Percentiles rank a stretch among this genome's conserved stretches.
These are phyloP conservation scores for Bolboschoenus planiculmis DNA, from an alignment of 176 grass and related monocot genomes.

Conservation along the genomic window DNA sequence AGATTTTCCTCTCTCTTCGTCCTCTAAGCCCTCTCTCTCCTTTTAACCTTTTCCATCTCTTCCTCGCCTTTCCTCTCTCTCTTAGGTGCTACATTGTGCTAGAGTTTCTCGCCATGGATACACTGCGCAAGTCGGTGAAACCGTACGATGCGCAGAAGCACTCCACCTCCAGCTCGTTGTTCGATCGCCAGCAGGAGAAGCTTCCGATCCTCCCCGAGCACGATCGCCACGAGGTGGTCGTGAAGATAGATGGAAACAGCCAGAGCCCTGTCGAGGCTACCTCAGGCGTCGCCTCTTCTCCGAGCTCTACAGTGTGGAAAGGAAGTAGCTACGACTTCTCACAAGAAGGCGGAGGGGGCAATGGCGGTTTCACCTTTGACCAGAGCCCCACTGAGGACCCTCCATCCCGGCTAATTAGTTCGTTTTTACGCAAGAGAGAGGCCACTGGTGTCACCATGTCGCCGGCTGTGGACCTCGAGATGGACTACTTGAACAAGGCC, in stretches of 20 bases:
- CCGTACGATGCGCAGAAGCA: background rate
- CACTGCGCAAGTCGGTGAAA: conserved; percentile 14
- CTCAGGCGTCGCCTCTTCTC: conserved; percentile 9
- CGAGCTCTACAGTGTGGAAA: conserved; percentile 33
- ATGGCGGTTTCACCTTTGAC: conserved; percentile 36
- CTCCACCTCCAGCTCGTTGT: background rate
- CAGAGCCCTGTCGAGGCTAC: conserved; percentile 8
- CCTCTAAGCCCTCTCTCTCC: no score
- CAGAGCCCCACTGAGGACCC: conserved; percentile 56
- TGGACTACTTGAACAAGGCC: conserved; percentile 46
- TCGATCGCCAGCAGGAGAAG: conserved; percentile 39
- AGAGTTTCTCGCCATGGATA: background rate
- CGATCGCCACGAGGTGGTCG: conserved; percentile 55
- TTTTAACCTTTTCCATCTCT: background rate
- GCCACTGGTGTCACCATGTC: conserved; percentile 44
- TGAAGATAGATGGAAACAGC: conserved; percentile 59
- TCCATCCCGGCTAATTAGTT: conserved; percentile 59
- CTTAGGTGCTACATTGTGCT: background rate
- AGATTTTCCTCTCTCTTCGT: background rate
- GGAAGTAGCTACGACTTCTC: conserved; percentile 47
- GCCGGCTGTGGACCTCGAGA: conserved; percentile 58
- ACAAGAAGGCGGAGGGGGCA: background rate
- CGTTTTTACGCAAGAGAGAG: conserved; percentile 62
- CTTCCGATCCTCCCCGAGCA: conserved; percentile 12
- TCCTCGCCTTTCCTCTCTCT: background rate